A percentile compares a stretch with the other conserved stretches of the same genome.
phyloP scores from a whole-genome alignment of 2,329 filamentous ascomycete genomes.

The Ophiostoma australiae region DNA sequence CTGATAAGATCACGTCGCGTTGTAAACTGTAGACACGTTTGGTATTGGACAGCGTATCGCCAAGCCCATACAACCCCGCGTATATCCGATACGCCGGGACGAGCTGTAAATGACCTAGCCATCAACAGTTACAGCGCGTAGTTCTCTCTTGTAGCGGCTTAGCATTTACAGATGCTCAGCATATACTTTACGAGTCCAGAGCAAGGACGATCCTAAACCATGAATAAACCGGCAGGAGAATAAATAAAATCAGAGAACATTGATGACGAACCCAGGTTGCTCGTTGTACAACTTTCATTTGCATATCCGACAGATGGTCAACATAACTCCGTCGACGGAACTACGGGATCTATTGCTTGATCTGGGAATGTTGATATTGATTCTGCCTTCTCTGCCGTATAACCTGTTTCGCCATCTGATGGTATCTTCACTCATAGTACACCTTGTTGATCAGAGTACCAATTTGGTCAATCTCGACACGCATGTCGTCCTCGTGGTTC shows the following conservation, averaged over 20 bases:
- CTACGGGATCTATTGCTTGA: neutral
- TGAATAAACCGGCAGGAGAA: neutral
- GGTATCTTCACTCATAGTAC: slow-evolving; percentile 33
- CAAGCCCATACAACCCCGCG: neutral
- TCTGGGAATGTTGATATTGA: neutral
- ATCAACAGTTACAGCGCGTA: neutral
- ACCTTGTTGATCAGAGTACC: slow-evolving; percentile 38
- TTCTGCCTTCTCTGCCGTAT: neutral
- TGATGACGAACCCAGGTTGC: too few relatives aligned
- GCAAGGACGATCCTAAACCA: too few relatives aligned
- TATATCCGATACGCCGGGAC: neutral
- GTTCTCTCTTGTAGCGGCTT: neutral
- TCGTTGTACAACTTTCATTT: neutral
- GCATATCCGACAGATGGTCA: neutral
- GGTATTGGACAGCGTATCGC: neutral
- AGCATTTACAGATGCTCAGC: neutral
- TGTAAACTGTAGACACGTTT: neutral
- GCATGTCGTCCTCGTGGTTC: slow-evolving; percentile 31
- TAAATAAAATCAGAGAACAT: neutral
- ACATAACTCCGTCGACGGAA: too few relatives aligned
- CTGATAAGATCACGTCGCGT: neutral
- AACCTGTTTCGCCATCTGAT: neutral
- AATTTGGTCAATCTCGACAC: slow-evolving; percentile 37
- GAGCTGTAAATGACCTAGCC: neutral
- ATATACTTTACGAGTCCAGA: too few relatives aligned